These are phyloP conservation scores for Fusarium circinatum DNA, from an alignment of 2,329 filamentous ascomycete species.

Conservation along the genomic window DNA sequence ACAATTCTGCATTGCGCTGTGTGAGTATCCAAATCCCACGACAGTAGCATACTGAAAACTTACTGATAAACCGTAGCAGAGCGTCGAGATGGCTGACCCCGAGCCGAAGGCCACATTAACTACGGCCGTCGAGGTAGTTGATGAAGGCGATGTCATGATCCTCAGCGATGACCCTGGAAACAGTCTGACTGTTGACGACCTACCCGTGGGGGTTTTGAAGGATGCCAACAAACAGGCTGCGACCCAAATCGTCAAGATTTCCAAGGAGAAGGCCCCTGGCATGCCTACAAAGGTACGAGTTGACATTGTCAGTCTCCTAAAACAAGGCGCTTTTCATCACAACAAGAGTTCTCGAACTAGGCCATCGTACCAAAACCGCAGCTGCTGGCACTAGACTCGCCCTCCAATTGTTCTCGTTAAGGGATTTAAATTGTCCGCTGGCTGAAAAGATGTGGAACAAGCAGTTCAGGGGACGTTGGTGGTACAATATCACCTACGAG, in stretches of 20 bases:
- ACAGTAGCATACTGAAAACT: neutral
- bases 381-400: no score
- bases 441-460: neutral
- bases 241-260: neutral
- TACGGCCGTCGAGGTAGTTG: neutral
- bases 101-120: fast-evolving
- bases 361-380: neutral
- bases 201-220: neutral
- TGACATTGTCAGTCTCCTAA: neutral
- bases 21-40: neutral
- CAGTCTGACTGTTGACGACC: neutral
- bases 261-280: neutral
- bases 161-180: neutral
- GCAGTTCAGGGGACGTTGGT: neutral
- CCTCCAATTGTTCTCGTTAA: no score
- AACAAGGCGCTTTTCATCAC: neutral
- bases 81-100: neutral
- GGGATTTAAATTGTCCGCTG: neutral
- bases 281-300: no score
- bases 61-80: neutral
- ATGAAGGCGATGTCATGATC: neutral
- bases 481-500: neutral
- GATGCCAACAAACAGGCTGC: neutral
- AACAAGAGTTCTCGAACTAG: neutral
- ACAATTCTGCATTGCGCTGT: neutral